Evolutionary conservation across 257 asterid species (phyloP).

Genomic region (Fraxinus excelsior): DNA sequence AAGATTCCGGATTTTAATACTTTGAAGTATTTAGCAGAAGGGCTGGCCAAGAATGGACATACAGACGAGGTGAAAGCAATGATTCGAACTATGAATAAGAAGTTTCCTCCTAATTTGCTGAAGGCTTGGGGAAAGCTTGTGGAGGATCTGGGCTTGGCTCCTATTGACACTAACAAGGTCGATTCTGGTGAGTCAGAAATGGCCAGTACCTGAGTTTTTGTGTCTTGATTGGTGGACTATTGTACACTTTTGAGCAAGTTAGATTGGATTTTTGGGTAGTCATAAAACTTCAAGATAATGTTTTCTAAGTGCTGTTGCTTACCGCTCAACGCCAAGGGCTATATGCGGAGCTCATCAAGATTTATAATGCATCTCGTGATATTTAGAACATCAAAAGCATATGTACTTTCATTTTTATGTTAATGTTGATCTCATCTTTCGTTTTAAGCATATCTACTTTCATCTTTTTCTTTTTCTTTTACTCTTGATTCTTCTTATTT

Average conservation of each 20-base stretch:
- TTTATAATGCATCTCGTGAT: too few relatives aligned
- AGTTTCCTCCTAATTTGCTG: conserved; percentile 61
- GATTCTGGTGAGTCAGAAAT: conserved; percentile 23
- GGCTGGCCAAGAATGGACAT: conserved; percentile 51
- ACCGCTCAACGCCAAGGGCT: neutral
- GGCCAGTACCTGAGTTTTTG: conserved; percentile 25
- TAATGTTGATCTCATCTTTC: neutral
- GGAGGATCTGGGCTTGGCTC: conserved; percentile 56
- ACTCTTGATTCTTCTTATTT: too few relatives aligned
- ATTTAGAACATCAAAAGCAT: too few relatives aligned
- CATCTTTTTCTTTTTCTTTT: too few relatives aligned
- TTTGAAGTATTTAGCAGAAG: conserved; percentile 64
- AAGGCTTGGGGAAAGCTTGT: conserved; percentile 65
- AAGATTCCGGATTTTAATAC: conserved; percentile 78
- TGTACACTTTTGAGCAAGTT: neutral
- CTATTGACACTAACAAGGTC: conserved; percentile 22
- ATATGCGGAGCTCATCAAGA: neutral
- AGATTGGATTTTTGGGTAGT: conserved; percentile 10
- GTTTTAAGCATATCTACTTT: too few relatives aligned
- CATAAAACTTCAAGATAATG: conserved; percentile 6
- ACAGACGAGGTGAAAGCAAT: conserved; percentile 54
- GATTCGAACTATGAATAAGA: conserved; percentile 61
- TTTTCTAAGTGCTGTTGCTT: neutral
- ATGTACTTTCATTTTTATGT: neutral
- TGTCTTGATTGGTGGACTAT: neutral